Evolutionary conservation across 2,329 filamentous ascomycete species (phyloP), one percentile per base, ranked within the genome.

Genomic region (Fusarium veterinarium): DNA sequence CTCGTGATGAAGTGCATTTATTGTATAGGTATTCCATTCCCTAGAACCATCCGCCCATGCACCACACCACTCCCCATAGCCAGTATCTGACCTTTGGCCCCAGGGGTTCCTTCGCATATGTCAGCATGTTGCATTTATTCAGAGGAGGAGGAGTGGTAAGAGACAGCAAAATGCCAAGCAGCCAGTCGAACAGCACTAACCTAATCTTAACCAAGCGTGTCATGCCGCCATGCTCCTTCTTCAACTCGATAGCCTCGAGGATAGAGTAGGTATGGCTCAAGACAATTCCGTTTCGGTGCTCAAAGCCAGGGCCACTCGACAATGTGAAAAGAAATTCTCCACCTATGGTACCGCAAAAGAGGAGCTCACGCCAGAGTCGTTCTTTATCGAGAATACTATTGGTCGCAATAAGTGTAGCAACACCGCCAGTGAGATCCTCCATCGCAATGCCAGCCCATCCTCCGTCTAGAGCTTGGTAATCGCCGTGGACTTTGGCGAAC

Each of bases 401-500:
- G 2, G 87, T 84, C 20, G 86, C 86, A 19, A 91, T 73, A 28
- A 88, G 84, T 4, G 87, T 87, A 0, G 86, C 87, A 9, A 91
- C 87, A 41, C 89, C 89, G 16, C 88, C 89, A 11, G 83, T 86
- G 60, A 87, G 80, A 77, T 88, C 81, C 65, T 87, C 85, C n/a
- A 87, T 81, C 9, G 78, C 85, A 63, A 84, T 83, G n/a, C 85
- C 90, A 6, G 90, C 87, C 78, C 89, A 92, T 1, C 91, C 91
- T 8, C 91, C 91, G 51, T 91, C 86, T 59, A 94, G 90, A 3
- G 91, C 86, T 30, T 86, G 86, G 69, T 92, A 94, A 75, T 93
- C 92, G 4, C 91, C 91, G 68, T 94, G 92, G 1, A 90, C 89
- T 79, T 94, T 94, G n/a, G 92, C 91, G 76, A 91, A 93, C 9